These are phyloP conservation scores for Talaromyces atroroseus DNA, from an alignment of 2,329 filamentous ascomycete genomes.

Conservation along the genomic window DNA sequence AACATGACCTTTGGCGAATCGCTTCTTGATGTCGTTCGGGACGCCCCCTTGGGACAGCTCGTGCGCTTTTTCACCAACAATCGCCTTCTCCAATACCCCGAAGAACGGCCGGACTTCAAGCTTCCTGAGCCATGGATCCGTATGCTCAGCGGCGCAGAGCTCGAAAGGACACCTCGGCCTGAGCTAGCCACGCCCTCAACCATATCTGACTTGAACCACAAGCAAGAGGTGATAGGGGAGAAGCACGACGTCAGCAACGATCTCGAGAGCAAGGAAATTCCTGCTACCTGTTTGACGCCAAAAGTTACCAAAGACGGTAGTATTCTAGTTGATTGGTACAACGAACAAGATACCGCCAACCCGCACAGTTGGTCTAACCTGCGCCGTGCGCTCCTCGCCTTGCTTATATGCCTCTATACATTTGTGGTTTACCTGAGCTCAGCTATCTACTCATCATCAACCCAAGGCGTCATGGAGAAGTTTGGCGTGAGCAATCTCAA, in stretches of 20 bases:
- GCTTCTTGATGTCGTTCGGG: background rate
- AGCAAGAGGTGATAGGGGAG: background rate
- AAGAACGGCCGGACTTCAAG: constrained; percentile 32
- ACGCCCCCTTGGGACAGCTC: constrained; percentile 39
- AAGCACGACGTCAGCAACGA: background rate
- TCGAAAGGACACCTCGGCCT: background rate
- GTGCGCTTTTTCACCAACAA: constrained; percentile 40
- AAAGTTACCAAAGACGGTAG: constrained; percentile 30
- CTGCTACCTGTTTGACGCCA: constrained; percentile 19
- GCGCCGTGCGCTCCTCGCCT: background rate
- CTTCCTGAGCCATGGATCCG: background rate
- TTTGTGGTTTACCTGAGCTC: constrained; percentile 34
- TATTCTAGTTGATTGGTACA: constrained; percentile 33
- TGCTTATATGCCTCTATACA: constrained; percentile 29
- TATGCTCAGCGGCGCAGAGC: background rate
- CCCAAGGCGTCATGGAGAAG: background rate
- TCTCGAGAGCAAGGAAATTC: background rate
- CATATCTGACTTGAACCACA: background rate
- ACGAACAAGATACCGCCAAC: constrained; percentile 21
- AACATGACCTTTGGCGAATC: background rate
- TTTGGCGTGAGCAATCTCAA: constrained; percentile 13
- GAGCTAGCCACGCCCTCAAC: background rate
- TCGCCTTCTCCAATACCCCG: constrained; percentile 41
- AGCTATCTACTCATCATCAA: constrained; percentile 21
- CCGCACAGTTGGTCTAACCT: constrained; percentile 22